Evolutionary conservation across 1,139 yeast species (phyloP).

Genomic region (Scheffersomyces illinoinensis): DNA sequence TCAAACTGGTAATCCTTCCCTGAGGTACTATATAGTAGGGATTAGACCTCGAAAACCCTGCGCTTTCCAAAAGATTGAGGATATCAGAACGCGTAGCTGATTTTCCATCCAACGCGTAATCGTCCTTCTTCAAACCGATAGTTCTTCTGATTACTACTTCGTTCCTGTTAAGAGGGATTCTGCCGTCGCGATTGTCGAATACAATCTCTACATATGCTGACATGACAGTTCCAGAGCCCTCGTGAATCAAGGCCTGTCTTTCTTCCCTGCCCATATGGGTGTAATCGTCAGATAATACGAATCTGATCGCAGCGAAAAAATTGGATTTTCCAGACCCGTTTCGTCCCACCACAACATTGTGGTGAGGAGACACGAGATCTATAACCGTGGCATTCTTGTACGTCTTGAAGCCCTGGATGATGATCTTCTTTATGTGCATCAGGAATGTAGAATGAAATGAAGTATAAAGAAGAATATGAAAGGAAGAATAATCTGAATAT

Average conservation of each 20-base stretch:
- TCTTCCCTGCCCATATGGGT: constrained; percentile 87
- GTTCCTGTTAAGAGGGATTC: constrained; percentile 68
- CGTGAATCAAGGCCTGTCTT: constrained; percentile 84
- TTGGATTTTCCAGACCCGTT: constrained; percentile 98
- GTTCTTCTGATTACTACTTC: constrained; percentile 83
- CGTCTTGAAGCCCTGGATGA: constrained; percentile 92
- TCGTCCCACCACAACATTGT: constrained; percentile 90
- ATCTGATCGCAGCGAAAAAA: constrained; percentile 92
- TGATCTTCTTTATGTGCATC: constrained; percentile 51
- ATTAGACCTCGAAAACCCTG: constrained; percentile 87
- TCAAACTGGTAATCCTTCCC: constrained; percentile 81
- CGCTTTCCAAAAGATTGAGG: constrained; percentile 81
- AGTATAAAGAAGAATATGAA: not conserved
- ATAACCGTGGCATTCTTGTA: constrained; percentile 82
- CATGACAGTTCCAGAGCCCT: constrained; percentile 89
- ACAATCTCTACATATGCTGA: constrained; percentile 91
- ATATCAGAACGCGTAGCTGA: constrained; percentile 81
- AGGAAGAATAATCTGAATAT: not conserved
- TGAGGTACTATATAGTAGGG: constrained; percentile 98
- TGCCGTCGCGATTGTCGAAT: constrained; percentile 76
- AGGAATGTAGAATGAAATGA: not conserved
- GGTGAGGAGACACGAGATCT: constrained; percentile 74
- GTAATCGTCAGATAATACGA: constrained; percentile 89
- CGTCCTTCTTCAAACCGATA: constrained; percentile 90
- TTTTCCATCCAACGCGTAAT: constrained; percentile 76